Evolutionary conservation across 768 basidiomycete species (phyloP).

Genomic region (Tulasnella sp.): DNA sequence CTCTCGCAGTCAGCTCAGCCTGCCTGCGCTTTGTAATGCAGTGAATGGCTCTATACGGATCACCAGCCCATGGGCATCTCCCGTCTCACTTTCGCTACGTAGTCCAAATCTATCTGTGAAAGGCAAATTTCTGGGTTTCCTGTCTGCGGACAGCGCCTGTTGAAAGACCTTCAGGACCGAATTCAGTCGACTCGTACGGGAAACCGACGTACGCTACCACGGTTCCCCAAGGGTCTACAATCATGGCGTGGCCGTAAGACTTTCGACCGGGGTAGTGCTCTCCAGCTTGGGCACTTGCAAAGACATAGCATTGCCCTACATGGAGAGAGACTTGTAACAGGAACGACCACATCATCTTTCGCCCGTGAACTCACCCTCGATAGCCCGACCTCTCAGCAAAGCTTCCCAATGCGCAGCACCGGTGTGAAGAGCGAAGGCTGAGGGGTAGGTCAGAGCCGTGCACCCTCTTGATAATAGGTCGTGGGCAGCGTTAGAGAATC

Average conservation of each 20-base stretch:
- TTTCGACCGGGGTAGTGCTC: conserved; percentile 17
- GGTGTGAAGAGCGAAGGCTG: conserved; percentile 16
- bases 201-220: conserved; percentile 17
- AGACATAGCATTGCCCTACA: conserved; percentile 17
- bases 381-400: conserved; percentile 16
- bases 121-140: conserved; percentile 11
- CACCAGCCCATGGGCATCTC: conserved; percentile 18
- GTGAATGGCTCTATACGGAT: not conserved
- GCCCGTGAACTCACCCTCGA: conserved; percentile 10
- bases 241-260: conserved; percentile 18
- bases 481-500: conserved; percentile 11
- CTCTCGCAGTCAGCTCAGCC: not conserved
- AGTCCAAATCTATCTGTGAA: conserved; percentile 16
- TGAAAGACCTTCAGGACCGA: not conserved
- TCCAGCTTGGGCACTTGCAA: conserved; percentile 17
- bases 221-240: conserved; percentile 18
- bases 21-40: no score
- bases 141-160: conserved; percentile 14
- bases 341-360: not conserved
- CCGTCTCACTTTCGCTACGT: conserved; percentile 12
- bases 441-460: conserved; percentile 16
- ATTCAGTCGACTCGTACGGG: not conserved
- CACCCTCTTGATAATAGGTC: conserved; percentile 4
- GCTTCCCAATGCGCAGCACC: conserved; percentile 18
- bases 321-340: not conserved